Evolutionary conservation across 495 filamentous ascomycete species (phyloP).

Genomic region (Pyrenula aspistea): DNA sequence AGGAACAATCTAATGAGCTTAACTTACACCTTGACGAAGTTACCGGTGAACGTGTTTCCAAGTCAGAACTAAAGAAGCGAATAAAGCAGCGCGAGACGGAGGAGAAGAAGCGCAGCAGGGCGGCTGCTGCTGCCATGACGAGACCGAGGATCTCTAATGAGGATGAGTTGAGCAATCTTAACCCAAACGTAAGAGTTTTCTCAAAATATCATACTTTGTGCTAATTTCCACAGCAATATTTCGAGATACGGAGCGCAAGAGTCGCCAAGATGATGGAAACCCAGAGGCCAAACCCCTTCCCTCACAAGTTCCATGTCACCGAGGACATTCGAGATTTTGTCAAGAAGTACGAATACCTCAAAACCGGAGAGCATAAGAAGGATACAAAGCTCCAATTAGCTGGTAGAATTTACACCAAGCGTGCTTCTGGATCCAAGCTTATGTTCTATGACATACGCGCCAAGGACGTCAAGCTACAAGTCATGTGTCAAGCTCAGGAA

Average conservation of each 20-base stretch:
- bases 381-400: conserved; percentile 63
- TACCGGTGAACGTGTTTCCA: conserved; percentile 74
- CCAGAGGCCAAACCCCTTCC: conserved; percentile 80
- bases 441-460: conserved; percentile 88
- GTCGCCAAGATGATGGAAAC: conserved; percentile 77
- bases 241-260: conserved; percentile 79
- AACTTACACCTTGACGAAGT: conserved; percentile 75
- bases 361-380: conserved; percentile 72
- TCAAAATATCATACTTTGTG: not conserved
- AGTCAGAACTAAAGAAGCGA: conserved; percentile 89
- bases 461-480: conserved; percentile 74
- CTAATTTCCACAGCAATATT: conserved; percentile 68
- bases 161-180: conserved; percentile 65
- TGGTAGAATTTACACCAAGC: conserved; percentile 73
- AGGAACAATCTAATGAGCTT: too few species aligned
- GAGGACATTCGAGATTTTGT: conserved; percentile 68
- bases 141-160: conserved; percentile 59
- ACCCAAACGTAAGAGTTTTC: conserved; percentile 61
- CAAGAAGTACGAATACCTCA: conserved; percentile 59
- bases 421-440: conserved; percentile 69
- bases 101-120: conserved; percentile 78
- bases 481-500: conserved; percentile 79
- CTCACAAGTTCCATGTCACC: conserved; percentile 90
- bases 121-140: conserved; percentile 51
- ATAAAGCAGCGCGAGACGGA: conserved; percentile 83